These are phyloP conservation scores for Tricholoma hemisulphureum DNA, from an alignment of 768 basidiomycete genomes.

Conservation along the genomic window DNA sequence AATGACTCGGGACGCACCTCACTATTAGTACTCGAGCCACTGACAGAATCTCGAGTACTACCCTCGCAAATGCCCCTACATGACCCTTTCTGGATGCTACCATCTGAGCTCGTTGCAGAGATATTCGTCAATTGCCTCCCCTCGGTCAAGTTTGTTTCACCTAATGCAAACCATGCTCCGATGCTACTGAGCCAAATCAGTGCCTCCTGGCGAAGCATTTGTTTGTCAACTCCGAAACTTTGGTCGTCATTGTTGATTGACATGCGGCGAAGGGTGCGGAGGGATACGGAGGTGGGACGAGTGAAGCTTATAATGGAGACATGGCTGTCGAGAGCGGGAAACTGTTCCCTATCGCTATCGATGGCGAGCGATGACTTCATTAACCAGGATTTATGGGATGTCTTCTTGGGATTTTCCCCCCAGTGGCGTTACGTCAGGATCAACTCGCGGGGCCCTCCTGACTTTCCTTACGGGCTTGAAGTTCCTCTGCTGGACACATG, in stretches of 20 bases:
- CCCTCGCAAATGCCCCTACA: too few relatives aligned
- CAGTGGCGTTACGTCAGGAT: background rate
- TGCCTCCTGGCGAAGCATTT: background rate
- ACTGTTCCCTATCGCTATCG: background rate
- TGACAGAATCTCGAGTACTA: too few relatives aligned
- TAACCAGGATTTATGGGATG: background rate
- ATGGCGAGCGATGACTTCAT: background rate
- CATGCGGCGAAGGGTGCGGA: background rate
- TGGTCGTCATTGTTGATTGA: background rate
- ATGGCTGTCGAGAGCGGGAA: background rate
- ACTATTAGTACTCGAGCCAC: too few relatives aligned
- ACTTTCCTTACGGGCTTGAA: background rate
- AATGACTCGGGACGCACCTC: too few relatives aligned
- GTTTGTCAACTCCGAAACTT: background rate
- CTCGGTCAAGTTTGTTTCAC: background rate
- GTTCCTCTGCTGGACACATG: background rate
- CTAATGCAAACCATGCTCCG: background rate
- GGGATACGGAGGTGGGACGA: background rate
- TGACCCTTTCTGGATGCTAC: background rate
- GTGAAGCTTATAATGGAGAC: background rate
- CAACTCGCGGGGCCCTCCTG: background rate
- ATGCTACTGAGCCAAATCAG: background rate
- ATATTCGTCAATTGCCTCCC: background rate
- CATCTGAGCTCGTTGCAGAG: background rate
- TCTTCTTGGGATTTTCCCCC: background rate